A percentile compares a stretch with the other conserved stretches of the same genome.
These are phyloP conservation scores for Isochrysis galbana DNA, from an alignment of 78 protist species.

Conservation along the genomic window DNA sequence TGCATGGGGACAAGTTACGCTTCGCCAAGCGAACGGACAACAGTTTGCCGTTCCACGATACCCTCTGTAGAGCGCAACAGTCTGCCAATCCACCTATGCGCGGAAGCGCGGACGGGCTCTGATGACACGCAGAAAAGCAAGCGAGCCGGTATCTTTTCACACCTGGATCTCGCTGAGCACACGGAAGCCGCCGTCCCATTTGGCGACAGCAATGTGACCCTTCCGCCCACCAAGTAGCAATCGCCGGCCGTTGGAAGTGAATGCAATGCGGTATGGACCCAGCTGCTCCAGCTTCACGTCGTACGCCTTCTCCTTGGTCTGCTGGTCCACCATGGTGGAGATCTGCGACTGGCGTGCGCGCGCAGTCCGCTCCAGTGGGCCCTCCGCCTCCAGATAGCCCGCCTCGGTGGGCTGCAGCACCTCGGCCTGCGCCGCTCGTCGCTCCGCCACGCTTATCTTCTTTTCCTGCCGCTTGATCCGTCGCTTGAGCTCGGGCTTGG, in stretches of 20 bases:
- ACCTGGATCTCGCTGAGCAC: not conserved
- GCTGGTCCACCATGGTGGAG: slow-evolving; percentile 62
- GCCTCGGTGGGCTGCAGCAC: slow-evolving; percentile 33
- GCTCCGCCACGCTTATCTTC: not conserved
- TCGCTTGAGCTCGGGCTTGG: not conserved
- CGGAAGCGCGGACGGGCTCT: too few relatives aligned
- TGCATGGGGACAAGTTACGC: not conserved
- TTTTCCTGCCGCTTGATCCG: not conserved
- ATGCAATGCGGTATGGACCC: slow-evolving; percentile 85
- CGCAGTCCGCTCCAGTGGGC: slow-evolving; percentile 75
- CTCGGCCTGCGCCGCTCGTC: slow-evolving; percentile 19
- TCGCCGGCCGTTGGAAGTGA: slow-evolving; percentile 75
- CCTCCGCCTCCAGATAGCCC: slow-evolving; percentile 78
- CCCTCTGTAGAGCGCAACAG: too few relatives aligned
- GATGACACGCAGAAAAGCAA: too few relatives aligned
- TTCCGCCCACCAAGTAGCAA: slow-evolving; percentile 84
- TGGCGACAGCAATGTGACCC: slow-evolving; percentile 86
- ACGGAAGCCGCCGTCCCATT: not conserved
- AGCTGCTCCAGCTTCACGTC: slow-evolving; percentile 54
- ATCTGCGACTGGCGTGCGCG: slow-evolving; percentile 70
- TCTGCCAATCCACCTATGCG: too few relatives aligned
- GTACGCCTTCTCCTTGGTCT: slow-evolving; percentile 63
- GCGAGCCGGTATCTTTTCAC: too few relatives aligned
- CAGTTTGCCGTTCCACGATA: too few relatives aligned
- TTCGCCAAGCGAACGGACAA: too few relatives aligned